Evolutionary conservation across 2,329 filamentous ascomycete species (phyloP), one percentile per base, ranked within the genome.

Genomic region (Curvularia spicifera): DNA sequence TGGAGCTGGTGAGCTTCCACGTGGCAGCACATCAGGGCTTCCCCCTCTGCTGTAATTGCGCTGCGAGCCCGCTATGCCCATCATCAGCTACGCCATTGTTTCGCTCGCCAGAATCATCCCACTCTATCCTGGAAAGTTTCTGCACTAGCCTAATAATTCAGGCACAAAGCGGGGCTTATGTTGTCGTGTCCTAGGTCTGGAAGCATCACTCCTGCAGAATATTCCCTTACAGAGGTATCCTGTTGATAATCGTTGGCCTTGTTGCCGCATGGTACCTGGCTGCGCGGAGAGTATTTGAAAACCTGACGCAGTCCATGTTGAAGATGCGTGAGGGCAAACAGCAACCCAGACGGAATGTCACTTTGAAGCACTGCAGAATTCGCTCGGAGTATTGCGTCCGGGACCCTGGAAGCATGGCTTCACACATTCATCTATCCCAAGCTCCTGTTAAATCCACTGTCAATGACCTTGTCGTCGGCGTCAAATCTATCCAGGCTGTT

Each of bases 181-280:
- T 13, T 13, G 22, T 13, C 22, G 15, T n/a, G 24, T 44, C 22
- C 42, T 24, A 4, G 24, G 42, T 3, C 24, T 28, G 12, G 22
- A 28, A 44, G 22, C 42, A 44, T 28, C 42, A 44, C 42, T 12
- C 22, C 15, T 12, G 9, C 42, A 13, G 24, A 22, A 28, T 5
- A 15, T 12, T 5, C 40, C 12, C 13, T 12, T 10, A 28, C 53
- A 63, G 22, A 24, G 9, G 51, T 51, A 37, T 43, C 53, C n/a
- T 5, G 33, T 49, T 42, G 37, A 10, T 51, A 44, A 33, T n/a
- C 43, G 2, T 33, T 57, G 24, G 57, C 22, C 35, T 13, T 60
- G 26, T 26, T 56, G 13, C 39, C 53, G 10, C 54, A 62, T 51
- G 51, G 51, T 10, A 18, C 44, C 28, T 55, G 51, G 28, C 35